Conservation (phyloP, 805 yeast genomes). For the Blastobotrys peoriensis region DNA sequence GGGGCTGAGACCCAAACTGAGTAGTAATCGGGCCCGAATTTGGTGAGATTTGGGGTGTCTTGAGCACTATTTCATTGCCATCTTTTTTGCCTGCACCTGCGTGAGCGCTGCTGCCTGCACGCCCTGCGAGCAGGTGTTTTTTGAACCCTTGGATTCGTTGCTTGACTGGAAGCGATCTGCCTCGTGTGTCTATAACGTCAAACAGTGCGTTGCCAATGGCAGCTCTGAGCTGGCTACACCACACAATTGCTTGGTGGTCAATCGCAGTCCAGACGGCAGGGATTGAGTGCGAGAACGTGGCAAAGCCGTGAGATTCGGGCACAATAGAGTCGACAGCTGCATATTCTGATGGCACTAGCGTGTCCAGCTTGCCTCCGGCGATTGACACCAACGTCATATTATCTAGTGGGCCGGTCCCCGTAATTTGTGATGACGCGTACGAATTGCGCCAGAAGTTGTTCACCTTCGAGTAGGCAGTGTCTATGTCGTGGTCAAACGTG, state of each 20-base stretch:
- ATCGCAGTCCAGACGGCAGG: slow-evolving; percentile 89
- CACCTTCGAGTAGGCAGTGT: slow-evolving; percentile 60
- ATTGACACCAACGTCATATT: slow-evolving; percentile 70
- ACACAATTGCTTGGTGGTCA: slow-evolving; percentile 87
- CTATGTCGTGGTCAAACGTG: slow-evolving; percentile 82
- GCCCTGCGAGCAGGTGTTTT: slow-evolving; percentile 31
- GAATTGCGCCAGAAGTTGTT: slow-evolving; percentile 76
- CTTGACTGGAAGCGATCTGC: slow-evolving; percentile 40
- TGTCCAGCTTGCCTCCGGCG: slow-evolving; percentile 77
- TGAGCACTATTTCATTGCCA: not conserved
- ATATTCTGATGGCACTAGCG: slow-evolving; percentile 81
- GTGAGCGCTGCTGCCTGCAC: slow-evolving; percentile 14
- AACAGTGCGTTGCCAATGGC: slow-evolving; percentile 52
- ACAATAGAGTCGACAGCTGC: slow-evolving; percentile 62
- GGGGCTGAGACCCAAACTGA: not conserved
- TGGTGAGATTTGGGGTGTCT: too few relatives aligned
- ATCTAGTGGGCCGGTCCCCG: slow-evolving; percentile 39
- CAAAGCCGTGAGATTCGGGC: slow-evolving; percentile 70
- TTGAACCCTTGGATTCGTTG: slow-evolving; percentile 56
- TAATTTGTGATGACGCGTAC: slow-evolving; percentile 32
- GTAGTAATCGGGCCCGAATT: too few relatives aligned
- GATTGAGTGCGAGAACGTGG: slow-evolving; percentile 75
- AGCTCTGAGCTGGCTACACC: slow-evolving; percentile 82
- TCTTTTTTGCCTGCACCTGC: not conserved
- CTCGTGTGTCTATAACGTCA: slow-evolving; percentile 37